A percentile compares a stretch with the other conserved stretches of the same genome.
phyloP scores from a whole-genome alignment of 176 grass and related monocot genomes.

The Aegilops speltoides region DNA sequence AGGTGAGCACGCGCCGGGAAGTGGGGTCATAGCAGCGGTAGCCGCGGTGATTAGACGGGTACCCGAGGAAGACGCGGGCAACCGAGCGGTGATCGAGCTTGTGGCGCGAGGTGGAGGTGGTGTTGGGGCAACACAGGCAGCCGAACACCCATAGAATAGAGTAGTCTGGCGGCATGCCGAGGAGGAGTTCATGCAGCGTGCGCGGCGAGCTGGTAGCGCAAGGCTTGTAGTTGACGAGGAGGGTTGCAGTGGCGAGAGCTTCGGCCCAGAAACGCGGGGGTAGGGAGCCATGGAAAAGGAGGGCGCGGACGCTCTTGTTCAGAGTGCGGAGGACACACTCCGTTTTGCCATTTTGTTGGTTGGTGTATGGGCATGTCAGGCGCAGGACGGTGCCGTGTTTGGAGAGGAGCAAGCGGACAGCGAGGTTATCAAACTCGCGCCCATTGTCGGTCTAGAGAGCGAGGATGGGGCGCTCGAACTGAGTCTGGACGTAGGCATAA shows the following conservation, averaged over 20 bases:
- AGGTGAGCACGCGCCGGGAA: neutral
- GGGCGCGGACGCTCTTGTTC: neutral
- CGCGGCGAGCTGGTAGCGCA: neutral
- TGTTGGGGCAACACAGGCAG: neutral
- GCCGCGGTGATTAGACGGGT: neutral
- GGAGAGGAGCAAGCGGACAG: no score
- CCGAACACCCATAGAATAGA: neutral
- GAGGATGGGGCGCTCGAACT: no score
- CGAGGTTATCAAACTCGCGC: no score
- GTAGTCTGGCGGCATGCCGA: neutral
- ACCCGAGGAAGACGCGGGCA: neutral
- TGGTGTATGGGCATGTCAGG: neutral
- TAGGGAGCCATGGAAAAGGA: neutral
- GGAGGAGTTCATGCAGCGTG: neutral
- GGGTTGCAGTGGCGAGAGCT: neutral
- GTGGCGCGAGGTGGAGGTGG: neutral
- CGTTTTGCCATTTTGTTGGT: neutral
- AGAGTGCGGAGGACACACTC: neutral
- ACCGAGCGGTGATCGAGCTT: neutral
- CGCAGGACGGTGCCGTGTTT: neutral
- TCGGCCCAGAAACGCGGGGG: neutral
- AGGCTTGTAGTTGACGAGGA: neutral
- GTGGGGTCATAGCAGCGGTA: neutral
- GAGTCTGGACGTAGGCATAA: no score
- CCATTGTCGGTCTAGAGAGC: no score